Conservation (phyloP, 1,139 yeast species). For the Pneumocystis jirovecii region DNA sequence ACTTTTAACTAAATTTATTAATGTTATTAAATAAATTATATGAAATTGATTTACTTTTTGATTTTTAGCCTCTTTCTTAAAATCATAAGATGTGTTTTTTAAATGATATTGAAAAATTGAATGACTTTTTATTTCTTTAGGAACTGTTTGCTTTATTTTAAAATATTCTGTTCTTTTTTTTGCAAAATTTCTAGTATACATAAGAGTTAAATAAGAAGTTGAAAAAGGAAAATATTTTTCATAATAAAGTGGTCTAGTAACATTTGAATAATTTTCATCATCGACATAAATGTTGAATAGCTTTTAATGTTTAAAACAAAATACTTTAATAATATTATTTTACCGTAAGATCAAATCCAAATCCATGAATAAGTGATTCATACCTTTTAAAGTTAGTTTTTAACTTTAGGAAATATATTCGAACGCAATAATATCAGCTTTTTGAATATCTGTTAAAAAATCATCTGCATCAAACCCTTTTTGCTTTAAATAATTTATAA, state of each 20-base stretch:
- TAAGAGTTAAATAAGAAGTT: not conserved
- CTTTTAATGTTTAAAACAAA: not conserved
- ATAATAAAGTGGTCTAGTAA: not conserved
- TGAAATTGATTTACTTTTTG: not conserved
- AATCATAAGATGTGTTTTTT: not conserved
- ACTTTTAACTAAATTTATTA: not conserved
- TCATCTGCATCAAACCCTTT: conserved; percentile 5
- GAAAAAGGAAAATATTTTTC: not conserved
- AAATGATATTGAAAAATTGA: not conserved
- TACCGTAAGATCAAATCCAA: not conserved
- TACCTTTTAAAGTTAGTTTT: not conserved
- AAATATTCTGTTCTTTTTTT: not conserved
- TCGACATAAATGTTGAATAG: not conserved
- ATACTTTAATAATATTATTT: not conserved
- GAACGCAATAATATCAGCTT: not conserved
- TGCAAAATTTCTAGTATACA: not conserved
- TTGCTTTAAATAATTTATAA: conserved; percentile 4
- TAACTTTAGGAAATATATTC: not conserved
- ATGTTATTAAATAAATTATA: not conserved
- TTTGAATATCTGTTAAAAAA: not conserved
- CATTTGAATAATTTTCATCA: not conserved
- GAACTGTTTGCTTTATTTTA: not conserved
- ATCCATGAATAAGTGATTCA: not conserved
- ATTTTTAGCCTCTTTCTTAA: not conserved
- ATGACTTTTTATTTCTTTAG: not conserved